Base-by-base conservation (phyloP, 306 rosid species). In the Sechiopsis laciniata region DNA sequence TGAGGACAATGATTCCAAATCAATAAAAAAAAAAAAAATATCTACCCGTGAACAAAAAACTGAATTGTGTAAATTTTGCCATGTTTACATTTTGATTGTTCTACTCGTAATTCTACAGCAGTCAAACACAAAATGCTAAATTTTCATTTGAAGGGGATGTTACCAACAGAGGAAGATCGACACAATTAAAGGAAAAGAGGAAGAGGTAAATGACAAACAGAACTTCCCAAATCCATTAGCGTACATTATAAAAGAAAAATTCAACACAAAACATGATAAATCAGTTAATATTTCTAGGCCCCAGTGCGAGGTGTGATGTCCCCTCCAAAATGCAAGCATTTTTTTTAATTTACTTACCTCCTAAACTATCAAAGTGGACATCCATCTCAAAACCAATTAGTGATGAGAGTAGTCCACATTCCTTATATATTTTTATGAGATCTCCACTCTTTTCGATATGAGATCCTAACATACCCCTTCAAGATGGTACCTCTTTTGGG, bases 21-120 rank as follows among this genome's bases (percentile, higher is more conserved):
- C 48, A 79, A 76, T 37, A 72, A 29, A 29, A 5, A 46, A n/a
- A n/a, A n/a, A n/a, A n/a, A n/a, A n/a, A n/a, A n/a, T 22, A 57
- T 32, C 55, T 81, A 75, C 37, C 42, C 62, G 74, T 29, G 20
- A 69, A 21, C 74, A 24, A 64, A 37, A 74, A 80, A 51, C 14
- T 24, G 50, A 26, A 76, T 40, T 51, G 40, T 20, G 59, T 75
- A 29, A 60, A 74, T 55, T 72, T 61, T 42, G 54, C 52, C 55
- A 67, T 46, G 0, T 21, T 2, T 46, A 48, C 56, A 68, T 68
- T 19, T 21, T 46, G 42, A 48, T 7, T 68, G 56, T 21, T 21
- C 56, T 68, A 21, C 40, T 46, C 3, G 13, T 11, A 48, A 51
- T 68, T 68, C 73, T 79, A 51, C 26, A 74, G 70, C 55, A 82